Base-by-base conservation (phyloP, 2,329 filamentous ascomycete species). In the Claviceps humidiphila region DNA sequence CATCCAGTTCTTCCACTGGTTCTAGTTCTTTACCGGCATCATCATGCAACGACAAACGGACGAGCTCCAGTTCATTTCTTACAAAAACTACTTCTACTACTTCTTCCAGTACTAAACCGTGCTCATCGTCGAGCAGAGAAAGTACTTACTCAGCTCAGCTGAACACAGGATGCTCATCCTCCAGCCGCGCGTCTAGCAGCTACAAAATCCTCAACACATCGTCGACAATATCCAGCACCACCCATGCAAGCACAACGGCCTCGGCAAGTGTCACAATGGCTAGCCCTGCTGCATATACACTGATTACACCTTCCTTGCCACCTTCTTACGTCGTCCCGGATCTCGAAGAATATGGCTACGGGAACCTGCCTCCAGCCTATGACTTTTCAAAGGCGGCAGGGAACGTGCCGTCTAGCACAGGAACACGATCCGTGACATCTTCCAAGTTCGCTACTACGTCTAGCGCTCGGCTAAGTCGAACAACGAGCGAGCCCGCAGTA, bases 341-440 rank as follows among this genome's bases (percentile, higher is more conserved):
- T 7, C 50, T 56, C 22, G 49, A 53, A 41, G 52, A 51, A 22
- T 57, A 57, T 49, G 46, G 49, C 13, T 54, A 57, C 20, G 41
- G 49, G 20, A 52, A 34, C 8, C 47, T 34, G 14, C 47, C 51
- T 20, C 49, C 53, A 14, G 51, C 41, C 8, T 55, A 56, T 14
- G 48, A 8, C n/a, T 45, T 34, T 42, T 37, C 45, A 2, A 41
- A 40, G 20, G 20, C 16, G 41, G 5, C 14, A 20, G 20, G n/a
- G 14, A n/a, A n/a, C 13, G 46, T 24, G 22, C 17, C 14, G 39
- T 22, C 34, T 22, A 20, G 17, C 38, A 44, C 16, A 7, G 17
- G 1, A 22, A 30, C 50, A 14, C 16, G n/a, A 11, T 46, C 47
- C 8, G n/a, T 22, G 26, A 22, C 47, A 8, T 34, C 37, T 11